These are phyloP conservation scores for Beta vulgaris DNA, from an alignment of 148 eudicot genomes.

Conservation along the genomic window DNA sequence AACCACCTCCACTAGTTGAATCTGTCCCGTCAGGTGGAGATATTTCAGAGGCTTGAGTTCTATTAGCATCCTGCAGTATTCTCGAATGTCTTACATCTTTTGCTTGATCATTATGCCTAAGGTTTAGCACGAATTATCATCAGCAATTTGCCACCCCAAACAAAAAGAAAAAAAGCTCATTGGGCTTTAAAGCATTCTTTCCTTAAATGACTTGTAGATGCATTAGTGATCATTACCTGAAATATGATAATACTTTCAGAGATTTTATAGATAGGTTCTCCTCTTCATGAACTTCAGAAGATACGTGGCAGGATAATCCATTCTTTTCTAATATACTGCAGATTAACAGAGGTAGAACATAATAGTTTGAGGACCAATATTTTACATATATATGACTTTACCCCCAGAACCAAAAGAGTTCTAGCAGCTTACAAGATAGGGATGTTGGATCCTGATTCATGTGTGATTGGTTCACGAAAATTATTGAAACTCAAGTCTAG, in stretches of 20 bases:
- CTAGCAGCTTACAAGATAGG: conserved; percentile 51
- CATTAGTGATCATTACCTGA: conserved; percentile 10
- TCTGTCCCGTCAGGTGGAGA: not conserved
- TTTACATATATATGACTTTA: no score
- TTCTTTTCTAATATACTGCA: conserved; percentile 61
- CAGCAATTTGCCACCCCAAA: conserved; percentile 2
- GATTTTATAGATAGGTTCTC: conserved; percentile 18
- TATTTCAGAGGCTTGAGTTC: not conserved
- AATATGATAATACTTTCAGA: conserved; percentile 2
- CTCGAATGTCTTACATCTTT: conserved; percentile 30
- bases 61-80: conserved; percentile 12
- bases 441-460: conserved; percentile 37
- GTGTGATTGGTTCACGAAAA: conserved; percentile 44
- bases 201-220: not conserved
- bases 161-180: not conserved
- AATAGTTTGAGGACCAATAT: no score
- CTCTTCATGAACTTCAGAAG: conserved; percentile 36
- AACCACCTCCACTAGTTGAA: not conserved
- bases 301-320: conserved; percentile 30
- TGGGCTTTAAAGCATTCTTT: not conserved
- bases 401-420: not conserved
- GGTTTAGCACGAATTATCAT: not conserved
- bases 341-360: conserved; percentile 5
- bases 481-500: conserved; percentile 68
- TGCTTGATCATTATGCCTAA: conserved; percentile 23